Evolutionary conservation across 306 rosid species (phyloP).

Genomic region (Lathyrus tuberosus): DNA sequence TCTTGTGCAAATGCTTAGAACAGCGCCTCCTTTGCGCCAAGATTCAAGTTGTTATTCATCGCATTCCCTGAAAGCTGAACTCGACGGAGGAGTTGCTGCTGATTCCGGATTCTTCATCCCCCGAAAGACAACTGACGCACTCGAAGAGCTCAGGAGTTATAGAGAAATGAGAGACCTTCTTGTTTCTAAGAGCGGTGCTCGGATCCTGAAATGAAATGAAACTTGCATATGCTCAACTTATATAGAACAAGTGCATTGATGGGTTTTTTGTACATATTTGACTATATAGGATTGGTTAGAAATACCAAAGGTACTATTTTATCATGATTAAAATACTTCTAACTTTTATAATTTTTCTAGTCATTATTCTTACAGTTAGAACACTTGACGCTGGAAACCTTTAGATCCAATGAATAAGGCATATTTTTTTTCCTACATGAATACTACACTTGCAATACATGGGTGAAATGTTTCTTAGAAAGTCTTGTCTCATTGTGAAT

Average conservation of each 20-base stretch:
- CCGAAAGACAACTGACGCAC: constrained; percentile 55
- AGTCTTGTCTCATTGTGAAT: no score
- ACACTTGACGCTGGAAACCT: no score
- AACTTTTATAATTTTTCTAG: constrained; percentile 28
- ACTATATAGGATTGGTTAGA: constrained; percentile 38
- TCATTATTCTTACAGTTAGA: constrained; percentile 28
- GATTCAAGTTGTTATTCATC: constrained; percentile 67
- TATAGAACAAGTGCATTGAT: constrained; percentile 31
- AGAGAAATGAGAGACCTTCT: constrained; percentile 63
- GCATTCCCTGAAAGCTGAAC: constrained; percentile 58
- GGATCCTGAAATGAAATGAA: constrained; percentile 45
- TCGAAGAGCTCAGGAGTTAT: constrained; percentile 59
- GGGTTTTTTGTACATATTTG: constrained; percentile 47
- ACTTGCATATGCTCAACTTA: constrained; percentile 37
- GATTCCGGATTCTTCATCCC: constrained; percentile 67
- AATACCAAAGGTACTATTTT: constrained; percentile 24
- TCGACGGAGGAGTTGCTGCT: constrained; percentile 62
- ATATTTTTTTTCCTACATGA: no score
- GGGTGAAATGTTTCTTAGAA: no score
- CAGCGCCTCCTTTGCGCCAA: constrained; percentile 89
- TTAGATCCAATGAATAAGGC: no score
- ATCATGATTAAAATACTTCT: constrained; percentile 37
- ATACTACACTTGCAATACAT: no score
- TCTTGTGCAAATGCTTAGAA: constrained; percentile 78
- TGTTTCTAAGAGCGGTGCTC: constrained; percentile 58